phyloP scores from a whole-genome alignment of 768 basidiomycete genomes.

The Dentipellis fragilis region DNA sequence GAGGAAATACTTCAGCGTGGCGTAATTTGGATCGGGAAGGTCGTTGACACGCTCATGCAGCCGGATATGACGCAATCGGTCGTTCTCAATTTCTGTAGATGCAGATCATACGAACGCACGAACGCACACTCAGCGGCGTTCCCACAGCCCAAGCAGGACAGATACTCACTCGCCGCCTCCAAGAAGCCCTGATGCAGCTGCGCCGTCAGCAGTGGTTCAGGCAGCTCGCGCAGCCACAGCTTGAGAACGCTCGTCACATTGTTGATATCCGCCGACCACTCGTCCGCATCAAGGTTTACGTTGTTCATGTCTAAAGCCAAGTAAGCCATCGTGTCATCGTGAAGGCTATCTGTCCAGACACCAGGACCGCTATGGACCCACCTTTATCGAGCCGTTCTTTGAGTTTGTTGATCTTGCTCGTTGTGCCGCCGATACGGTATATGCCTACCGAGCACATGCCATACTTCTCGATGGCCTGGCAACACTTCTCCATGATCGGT shows the following conservation, averaged over 20 bases:
- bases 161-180: slow-evolving; percentile 80
- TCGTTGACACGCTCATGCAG: slow-evolving; percentile 97
- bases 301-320: slow-evolving; percentile 59
- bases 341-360: background rate
- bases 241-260: slow-evolving; percentile 92
- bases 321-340: background rate
- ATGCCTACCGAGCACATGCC: slow-evolving; percentile 82
- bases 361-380: slow-evolving; percentile 19
- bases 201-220: slow-evolving; percentile 84
- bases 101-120: background rate
- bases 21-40: slow-evolving; percentile 96
- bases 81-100: slow-evolving; percentile 76
- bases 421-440: slow-evolving; percentile 88
- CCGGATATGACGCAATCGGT: slow-evolving; percentile 88
- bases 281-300: slow-evolving; percentile 78
- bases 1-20: slow-evolving; percentile 91
- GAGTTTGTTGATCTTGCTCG: slow-evolving; percentile 74
- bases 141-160: background rate
- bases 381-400: slow-evolving; percentile 84
- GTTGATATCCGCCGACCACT: slow-evolving; percentile 93
- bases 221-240: slow-evolving; percentile 92
- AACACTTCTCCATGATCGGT: slow-evolving; percentile 78
- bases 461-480: slow-evolving; percentile 83
- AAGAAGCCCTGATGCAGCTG: slow-evolving; percentile 86
- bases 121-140: background rate